A percentile compares a stretch with the other conserved stretches of the same genome.
Conservation (phyloP, 768 basidiomycete genomes). For the Lentinus brumalis region DNA sequence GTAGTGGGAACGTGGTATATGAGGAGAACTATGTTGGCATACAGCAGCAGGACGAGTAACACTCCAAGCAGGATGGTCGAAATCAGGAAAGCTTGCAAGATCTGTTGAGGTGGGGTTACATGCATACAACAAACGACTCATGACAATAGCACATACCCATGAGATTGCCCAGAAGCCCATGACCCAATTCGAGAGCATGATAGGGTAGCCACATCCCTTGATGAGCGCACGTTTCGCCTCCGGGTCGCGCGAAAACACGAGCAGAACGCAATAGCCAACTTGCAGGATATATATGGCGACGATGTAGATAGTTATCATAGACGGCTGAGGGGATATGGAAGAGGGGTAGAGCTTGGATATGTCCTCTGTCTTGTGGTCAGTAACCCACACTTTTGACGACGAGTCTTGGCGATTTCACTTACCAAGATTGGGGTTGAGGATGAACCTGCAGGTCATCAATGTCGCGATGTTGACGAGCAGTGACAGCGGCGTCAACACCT, state of each 20-base stretch:
- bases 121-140: neutral
- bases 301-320: slow-evolving; percentile 61
- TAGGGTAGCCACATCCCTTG: slow-evolving; percentile 77
- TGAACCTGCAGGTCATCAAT: slow-evolving; percentile 64
- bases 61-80: slow-evolving; percentile 76
- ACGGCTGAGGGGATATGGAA: slow-evolving; percentile 67
- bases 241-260: slow-evolving; percentile 67
- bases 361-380: slow-evolving; percentile 37
- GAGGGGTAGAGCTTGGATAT: slow-evolving; percentile 61
- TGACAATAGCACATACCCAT: slow-evolving; percentile 51
- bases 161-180: slow-evolving; percentile 81
- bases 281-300: slow-evolving; percentile 62
- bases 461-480: slow-evolving; percentile 79
- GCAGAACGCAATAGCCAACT: slow-evolving; percentile 81
- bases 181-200: slow-evolving; percentile 78
- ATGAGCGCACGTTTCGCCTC: slow-evolving; percentile 81
- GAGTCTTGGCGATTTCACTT: slow-evolving; percentile 20
- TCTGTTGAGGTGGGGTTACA: slow-evolving; percentile 36
- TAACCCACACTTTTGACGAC: neutral
- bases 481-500: slow-evolving; percentile 85
- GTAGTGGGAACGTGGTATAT: slow-evolving; percentile 67
- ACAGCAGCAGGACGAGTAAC: slow-evolving; percentile 68
- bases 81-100: slow-evolving; percentile 74
- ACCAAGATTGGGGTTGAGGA: slow-evolving; percentile 69
- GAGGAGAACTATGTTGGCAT: slow-evolving; percentile 77